These are phyloP conservation scores for Myxozyma mucilagina DNA, from an alignment of 805 yeast genomes.

Conservation along the genomic window DNA sequence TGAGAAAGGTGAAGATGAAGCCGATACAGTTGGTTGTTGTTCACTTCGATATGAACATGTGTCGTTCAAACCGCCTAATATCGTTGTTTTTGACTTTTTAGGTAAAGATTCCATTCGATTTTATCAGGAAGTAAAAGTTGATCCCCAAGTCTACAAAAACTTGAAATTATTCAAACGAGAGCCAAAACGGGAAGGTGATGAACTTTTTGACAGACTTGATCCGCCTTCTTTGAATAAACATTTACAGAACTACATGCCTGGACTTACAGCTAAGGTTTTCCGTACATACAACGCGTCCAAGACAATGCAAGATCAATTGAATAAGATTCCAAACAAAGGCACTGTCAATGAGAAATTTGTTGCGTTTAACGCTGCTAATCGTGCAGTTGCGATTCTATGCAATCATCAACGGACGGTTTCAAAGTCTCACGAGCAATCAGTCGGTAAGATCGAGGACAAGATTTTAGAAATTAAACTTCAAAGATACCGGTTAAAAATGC, in stretches of 20 bases:
- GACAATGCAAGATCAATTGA: constrained; percentile 94
- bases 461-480: constrained; percentile 85
- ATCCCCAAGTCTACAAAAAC: constrained; percentile 87
- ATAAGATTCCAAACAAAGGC: constrained; percentile 80
- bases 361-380: constrained; percentile 88
- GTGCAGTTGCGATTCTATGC: constrained; percentile 93
- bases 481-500: constrained; percentile 68
- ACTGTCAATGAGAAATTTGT: constrained; percentile 85
- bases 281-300: constrained; percentile 96
- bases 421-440: constrained; percentile 77
- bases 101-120: constrained; percentile 95
- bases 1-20: constrained; percentile 95
- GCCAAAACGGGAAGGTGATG: constrained; percentile 91
- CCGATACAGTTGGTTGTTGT: constrained; percentile 98
- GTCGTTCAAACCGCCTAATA: constrained; percentile 79
- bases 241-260: constrained; percentile 86
- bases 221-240: constrained; percentile 82
- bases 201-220: constrained; percentile 84
- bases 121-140: constrained; percentile 90
- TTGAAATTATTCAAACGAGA: constrained; percentile 80
- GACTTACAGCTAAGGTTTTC: constrained; percentile 93
- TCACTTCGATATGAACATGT: constrained; percentile 89
- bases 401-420: constrained; percentile 94
- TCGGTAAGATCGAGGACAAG: constrained; percentile 73
- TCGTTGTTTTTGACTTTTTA: constrained; percentile 83